Conservation (phyloP, 2,329 filamentous ascomycete genomes). For the Didymella exigua region DNA sequence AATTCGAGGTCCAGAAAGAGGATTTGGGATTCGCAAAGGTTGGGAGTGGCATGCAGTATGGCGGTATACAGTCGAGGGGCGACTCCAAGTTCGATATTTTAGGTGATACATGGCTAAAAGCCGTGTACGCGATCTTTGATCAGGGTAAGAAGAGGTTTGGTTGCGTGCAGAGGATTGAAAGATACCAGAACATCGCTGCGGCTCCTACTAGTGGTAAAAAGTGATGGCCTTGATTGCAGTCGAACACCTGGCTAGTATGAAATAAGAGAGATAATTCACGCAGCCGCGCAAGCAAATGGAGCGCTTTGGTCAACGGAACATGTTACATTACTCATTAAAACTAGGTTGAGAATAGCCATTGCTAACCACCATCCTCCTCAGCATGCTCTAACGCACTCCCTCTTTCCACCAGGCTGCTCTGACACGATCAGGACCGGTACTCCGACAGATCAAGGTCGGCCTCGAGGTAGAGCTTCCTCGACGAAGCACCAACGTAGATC, state of each 20-base stretch:
- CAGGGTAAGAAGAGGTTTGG: conserved; percentile 66
- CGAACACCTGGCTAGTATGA: too few relatives aligned
- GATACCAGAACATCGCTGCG: conserved; percentile 30
- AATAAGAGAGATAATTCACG: not conserved
- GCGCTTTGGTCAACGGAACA: not conserved
- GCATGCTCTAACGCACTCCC: not conserved
- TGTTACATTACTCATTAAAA: conserved; percentile 11
- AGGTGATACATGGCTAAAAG: conserved; percentile 68
- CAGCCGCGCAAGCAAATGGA: not conserved
- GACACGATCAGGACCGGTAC: conserved; percentile 10
- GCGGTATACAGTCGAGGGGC: conserved; percentile 65
- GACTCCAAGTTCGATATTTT: conserved; percentile 63
- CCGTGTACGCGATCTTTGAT: conserved; percentile 70
- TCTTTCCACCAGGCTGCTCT: not conserved
- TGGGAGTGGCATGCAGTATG: conserved; percentile 63
- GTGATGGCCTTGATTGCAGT: not conserved
- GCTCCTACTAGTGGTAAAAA: conserved; percentile 8
- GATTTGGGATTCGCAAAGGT: conserved; percentile 65
- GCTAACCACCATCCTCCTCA: not conserved
- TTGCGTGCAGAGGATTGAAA: conserved; percentile 58
- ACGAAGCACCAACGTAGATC: conserved; percentile 65
- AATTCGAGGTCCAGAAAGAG: conserved; percentile 67
- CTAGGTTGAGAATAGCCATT: conserved; percentile 1
- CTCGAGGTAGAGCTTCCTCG: conserved; percentile 61
- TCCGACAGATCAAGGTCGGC: conserved; percentile 33